phyloP scores from a whole-genome alignment of 2,329 filamentous ascomycete species.

The Aureobasidium zeae region DNA sequence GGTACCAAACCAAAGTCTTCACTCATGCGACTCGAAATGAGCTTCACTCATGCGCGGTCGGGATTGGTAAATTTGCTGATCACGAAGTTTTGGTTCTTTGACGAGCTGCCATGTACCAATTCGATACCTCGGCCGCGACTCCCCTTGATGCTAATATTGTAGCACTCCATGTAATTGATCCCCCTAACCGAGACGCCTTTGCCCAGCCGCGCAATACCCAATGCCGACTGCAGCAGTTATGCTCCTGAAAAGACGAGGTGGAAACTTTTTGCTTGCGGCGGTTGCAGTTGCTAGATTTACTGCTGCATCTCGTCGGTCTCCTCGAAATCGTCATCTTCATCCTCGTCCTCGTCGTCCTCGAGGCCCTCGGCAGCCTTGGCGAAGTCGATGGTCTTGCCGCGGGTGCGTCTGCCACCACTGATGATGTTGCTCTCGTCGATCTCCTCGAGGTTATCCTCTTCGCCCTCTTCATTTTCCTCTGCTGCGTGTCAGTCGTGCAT shows the following conservation, averaged over 20 bases:
- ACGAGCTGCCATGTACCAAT: background rate
- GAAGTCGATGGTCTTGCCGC: slow-evolving; percentile 87
- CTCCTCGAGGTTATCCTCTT: slow-evolving; percentile 76
- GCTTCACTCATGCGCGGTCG: no score
- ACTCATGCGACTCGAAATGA: no score
- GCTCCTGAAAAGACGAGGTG: slow-evolving; percentile 3
- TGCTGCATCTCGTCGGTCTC: slow-evolving; percentile 62
- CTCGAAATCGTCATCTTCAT: slow-evolving; percentile 63
- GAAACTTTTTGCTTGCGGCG: slow-evolving; percentile 5
- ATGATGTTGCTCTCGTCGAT: slow-evolving; percentile 89
- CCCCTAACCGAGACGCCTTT: slow-evolving; percentile 11
- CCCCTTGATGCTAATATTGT: slow-evolving; percentile 8
- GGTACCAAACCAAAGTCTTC: no score
- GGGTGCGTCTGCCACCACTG: slow-evolving; percentile 67
- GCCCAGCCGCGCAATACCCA: slow-evolving; percentile 6
- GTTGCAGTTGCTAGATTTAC: slow-evolving; percentile 9
- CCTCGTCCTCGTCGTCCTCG: slow-evolving; percentile 63
- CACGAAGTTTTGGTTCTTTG: slow-evolving; percentile 8
- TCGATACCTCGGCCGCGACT: background rate
- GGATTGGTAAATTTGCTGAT: no score
- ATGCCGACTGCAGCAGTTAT: slow-evolving; percentile 6
- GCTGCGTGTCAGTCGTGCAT: background rate
- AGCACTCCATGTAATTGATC: slow-evolving; percentile 1
- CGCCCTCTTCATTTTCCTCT: slow-evolving; percentile 55
- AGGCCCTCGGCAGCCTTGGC: slow-evolving; percentile 78